Base-by-base conservation (phyloP, 2,329 filamentous ascomycete species). In the Beauveria brongniartii region DNA sequence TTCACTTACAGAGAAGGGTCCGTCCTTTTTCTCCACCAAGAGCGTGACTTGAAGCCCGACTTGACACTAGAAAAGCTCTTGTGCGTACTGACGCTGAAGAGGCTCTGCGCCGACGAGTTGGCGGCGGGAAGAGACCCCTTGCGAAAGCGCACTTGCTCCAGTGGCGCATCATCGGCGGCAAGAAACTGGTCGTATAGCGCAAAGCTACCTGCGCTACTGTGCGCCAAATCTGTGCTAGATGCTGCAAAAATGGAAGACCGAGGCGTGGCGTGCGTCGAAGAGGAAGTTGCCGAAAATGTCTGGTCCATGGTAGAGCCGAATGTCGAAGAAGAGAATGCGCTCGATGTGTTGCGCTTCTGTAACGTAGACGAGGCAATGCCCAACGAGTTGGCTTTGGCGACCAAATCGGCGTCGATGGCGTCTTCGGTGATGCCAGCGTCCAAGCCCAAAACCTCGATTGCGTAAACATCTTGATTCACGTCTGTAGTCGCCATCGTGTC, bases 131-230 rank as follows among this genome's bases (percentile, higher is more conserved):
- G 66, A 4, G 72, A 69, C 1, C 70, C 64, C 62, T 72, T 73
- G 58, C 72, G 65, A 48, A 77, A 72, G 59, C 75, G 78, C 52
- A 75, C 73, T 62, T 78, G 77, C 63, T 74, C 73, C 41, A 77
- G 69, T 44, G 74, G 74, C 7, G 75, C 74, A 59, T 78, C 75
- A 34, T 80, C 64, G 47, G 79, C 73, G 20, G 74, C 69, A 43
- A 84, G 66, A 62, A 81, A 83, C 63, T 73, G 77, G 37, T 84
- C 80, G 65, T 84, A 84, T 34, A 77, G 75, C 7, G 74, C 71
- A 64, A 84, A 83, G 61, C 51, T 44, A 34, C 44, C 26, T 24
- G 53, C 37, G 48, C 22, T 16, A 8, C 47, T 37, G 41, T 41
- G 34, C n/a, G 18, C 50, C 22, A 58, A 40, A 43, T 67, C 64